Evolutionary conservation across 2,329 filamentous ascomycete genomes (phyloP), one percentile per base, ranked within the genome.

Genomic region (Diaporthe citrichinensis): DNA sequence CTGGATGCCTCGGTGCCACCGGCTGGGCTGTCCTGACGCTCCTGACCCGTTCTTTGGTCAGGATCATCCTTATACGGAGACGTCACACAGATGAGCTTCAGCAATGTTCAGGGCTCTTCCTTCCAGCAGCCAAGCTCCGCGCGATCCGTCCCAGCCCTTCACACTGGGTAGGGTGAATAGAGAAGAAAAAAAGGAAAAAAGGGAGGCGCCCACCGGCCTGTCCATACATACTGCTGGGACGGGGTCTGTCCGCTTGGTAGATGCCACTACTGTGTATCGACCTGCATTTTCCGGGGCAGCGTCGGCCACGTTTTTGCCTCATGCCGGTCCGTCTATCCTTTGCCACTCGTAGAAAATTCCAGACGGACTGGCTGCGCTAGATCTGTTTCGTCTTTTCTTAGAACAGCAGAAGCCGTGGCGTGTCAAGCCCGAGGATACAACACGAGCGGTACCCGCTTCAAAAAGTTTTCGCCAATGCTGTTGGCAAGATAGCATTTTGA

Each of bases 251-350:
- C 23, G 65, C 39, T 39, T n/a, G 31, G 14, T 9, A 68, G 25
- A 68, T 53, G 65, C 46, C 46, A 53, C 46, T 53, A n/a, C n/a
- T n/a, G n/a, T n/a, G n/a, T n/a, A 53, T 53, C 65, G 46, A 49
- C 46, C 23, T 68, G 65, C 65, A 68, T 53, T 68, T 36, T 41
- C 65, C 25, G 46, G 62, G 44, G 62, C 31, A 28, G 65, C 46
- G 65, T 28, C 49, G 65, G 46, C 65, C 65, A 68, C 65, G 65
- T 68, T 68, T 68, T 68, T 53, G 65, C 69, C 55, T 72, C 57
- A 62, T 62, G 69, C 69, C 31, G 65, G 46, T 51, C 55, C 57
- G 28, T n/a, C 44, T 20, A 51, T 51, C 28, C 55, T 61, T 36
- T 72, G 69, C 41, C 55, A 36, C 69, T 28, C 28, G 41, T 39